Evolutionary conservation across 169 alveolate species (phyloP).

Genomic region (Pseudocohnilembus persalinus): DNA sequence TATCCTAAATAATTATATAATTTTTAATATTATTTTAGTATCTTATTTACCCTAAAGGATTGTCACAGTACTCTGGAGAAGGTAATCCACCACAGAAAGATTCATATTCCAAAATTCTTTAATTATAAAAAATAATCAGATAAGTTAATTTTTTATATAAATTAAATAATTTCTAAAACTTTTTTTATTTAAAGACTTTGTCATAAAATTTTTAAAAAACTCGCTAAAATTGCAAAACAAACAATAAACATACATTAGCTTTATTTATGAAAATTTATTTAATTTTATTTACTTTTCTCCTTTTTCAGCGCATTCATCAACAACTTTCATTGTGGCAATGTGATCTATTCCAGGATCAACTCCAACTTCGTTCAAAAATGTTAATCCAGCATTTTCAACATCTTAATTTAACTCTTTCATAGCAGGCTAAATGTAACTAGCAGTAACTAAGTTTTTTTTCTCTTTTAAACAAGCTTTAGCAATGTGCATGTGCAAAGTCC

Average conservation of each 20-base stretch:
- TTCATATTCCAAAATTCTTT: constrained; percentile 62
- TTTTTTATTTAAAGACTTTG: too few species aligned
- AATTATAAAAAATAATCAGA: background rate
- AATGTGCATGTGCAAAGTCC: constrained; percentile 51
- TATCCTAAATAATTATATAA: background rate
- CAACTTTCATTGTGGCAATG: constrained; percentile 66
- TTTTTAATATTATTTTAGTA: background rate
- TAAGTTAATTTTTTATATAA: too few species aligned
- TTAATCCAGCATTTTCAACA: constrained; percentile 50
- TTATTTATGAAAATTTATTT: background rate
- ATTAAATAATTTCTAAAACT: too few species aligned
- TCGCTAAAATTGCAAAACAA: too few species aligned
- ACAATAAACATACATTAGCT: background rate
- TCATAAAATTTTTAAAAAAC: too few species aligned
- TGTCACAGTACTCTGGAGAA: constrained; percentile 67
- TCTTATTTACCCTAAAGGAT: constrained; percentile 54
- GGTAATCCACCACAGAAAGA: constrained; percentile 82
- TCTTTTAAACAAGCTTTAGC: constrained; percentile 55
- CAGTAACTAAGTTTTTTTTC: constrained; percentile 54
- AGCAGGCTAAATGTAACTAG: constrained; percentile 61
- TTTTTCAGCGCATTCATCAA: constrained; percentile 55
- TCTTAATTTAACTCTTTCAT: constrained; percentile 54
- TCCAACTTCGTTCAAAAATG: constrained; percentile 67
- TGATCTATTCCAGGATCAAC: constrained; percentile 80
- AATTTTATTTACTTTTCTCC: constrained; percentile 49